A percentile compares a stretch with the other conserved stretches of the same genome.
phyloP scores from a whole-genome alignment of 2,329 filamentous ascomycete genomes.

The Chaetomiaceae sp. region DNA sequence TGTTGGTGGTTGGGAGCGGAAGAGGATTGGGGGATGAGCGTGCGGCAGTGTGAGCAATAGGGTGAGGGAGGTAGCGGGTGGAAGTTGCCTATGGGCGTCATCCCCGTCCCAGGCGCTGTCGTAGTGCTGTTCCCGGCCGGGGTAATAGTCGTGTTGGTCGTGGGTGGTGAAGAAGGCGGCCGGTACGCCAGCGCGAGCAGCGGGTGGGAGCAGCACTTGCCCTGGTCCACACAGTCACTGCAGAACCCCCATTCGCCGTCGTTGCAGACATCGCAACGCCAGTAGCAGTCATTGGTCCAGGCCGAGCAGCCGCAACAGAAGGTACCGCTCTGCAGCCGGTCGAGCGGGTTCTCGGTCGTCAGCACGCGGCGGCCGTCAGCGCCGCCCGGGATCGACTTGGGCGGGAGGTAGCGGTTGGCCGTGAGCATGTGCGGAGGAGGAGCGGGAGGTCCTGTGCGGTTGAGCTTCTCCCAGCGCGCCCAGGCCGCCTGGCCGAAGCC shows the following conservation, averaged over 20 bases:
- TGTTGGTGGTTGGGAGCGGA: conserved; percentile 29
- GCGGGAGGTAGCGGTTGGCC: conserved; percentile 52
- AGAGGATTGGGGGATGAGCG: conserved; percentile 59
- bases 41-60: conserved; percentile 71
- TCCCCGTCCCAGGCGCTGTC: conserved; percentile 18
- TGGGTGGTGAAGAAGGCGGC: conserved; percentile 28
- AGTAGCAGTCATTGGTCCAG: conserved; percentile 79
- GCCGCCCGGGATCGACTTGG: conserved; percentile 46
- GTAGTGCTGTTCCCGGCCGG: conserved; percentile 7
- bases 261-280: conserved; percentile 84
- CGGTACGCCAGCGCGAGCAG: conserved; percentile 69
- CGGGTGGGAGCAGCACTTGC: conserved; percentile 74
- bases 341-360: conserved; percentile 63
- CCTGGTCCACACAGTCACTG: conserved; percentile 79
- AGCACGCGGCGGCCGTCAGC: conserved; percentile 53
- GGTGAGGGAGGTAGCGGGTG: conserved; percentile 66
- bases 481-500: conserved; percentile 76
- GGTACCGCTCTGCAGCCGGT: conserved; percentile 69
- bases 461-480: conserved; percentile 58
- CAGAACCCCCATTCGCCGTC: conserved; percentile 95
- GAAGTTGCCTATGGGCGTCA: conserved; percentile 46
- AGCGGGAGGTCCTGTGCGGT: conserved; percentile 33
- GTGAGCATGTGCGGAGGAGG: conserved; percentile 55
- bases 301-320: conserved; percentile 76
- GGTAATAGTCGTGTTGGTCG: not conserved